Base-by-base conservation (phyloP, 2,329 filamentous ascomycete genomes). In the Cordyceps pruinosa region DNA sequence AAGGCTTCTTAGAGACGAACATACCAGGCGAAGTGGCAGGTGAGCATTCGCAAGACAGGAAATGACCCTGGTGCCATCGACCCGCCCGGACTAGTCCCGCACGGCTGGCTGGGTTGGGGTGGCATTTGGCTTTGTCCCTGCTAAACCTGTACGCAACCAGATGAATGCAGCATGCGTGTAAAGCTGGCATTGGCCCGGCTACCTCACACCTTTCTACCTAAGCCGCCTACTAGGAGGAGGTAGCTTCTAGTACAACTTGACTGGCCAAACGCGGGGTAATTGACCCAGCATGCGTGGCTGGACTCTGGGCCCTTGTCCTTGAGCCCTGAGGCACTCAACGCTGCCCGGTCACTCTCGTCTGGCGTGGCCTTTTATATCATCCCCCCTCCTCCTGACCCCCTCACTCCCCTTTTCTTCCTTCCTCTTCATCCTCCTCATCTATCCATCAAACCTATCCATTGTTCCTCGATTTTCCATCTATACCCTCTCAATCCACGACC, bases 401-500 rank as follows among this genome's bases (percentile, higher is more conserved):
- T 42, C 57, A 37, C 32, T 45, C 25, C 19, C 41, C 46, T 30
- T 54, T 19, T 45, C 50, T 26, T 51, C 44, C 28, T 58, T 23
- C 45, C 39, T 39, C 46, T 50, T 49, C 44, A 42, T 51, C 47
- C 13, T 51, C 49, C 47, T 52, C 58, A 30, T 59, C 61, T 59
- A 7, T 49, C 37, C 35, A 35, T 42, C 35, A 34, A 49, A 28
- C 5, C 28, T 19, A 41, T 48, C 26, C 44, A 49, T 56, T 44
- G 23, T 49, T 35, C 26, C 32, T 34, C 23, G 47, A 55, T 57
- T 53, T 59, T 57, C 60, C 59, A 59, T 62, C 64, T 62, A 57
- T 62, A 60, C 60, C 63, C 61, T 58, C 60, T 58, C 61, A 57
- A 61, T 28, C 19, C 23, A 21, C 46, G 68, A 58, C 61, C 53